phyloP scores from a whole-genome alignment of 192 early-diverging fungal species.

The Spizellomyces sp. region DNA sequence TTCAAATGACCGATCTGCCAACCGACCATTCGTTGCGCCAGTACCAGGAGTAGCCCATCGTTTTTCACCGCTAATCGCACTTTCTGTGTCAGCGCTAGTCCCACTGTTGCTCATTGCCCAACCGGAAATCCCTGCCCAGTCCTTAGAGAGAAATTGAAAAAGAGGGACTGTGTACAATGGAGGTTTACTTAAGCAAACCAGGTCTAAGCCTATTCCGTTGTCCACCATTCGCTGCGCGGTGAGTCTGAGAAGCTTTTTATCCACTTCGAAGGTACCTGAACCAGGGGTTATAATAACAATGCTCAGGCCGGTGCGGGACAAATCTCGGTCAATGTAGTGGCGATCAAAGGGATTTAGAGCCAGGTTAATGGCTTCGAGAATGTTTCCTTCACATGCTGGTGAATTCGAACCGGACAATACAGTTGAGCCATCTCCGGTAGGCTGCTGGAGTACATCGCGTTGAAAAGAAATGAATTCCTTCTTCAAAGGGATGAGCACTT shows the following conservation, averaged over 20 bases:
- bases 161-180: constrained; percentile 90
- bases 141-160: constrained; percentile 74
- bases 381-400: constrained; percentile 87
- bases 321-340: constrained; percentile 93
- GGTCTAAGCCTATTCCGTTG: constrained; percentile 86
- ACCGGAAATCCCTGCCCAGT: constrained; percentile 9
- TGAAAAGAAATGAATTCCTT: constrained; percentile 76
- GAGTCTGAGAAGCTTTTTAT: constrained; percentile 81
- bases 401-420: constrained; percentile 76
- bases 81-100: constrained; percentile 5
- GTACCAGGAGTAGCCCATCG: constrained; percentile 5
- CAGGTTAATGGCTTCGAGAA: constrained; percentile 94
- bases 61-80: constrained; percentile 7
- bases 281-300: constrained; percentile 90
- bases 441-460: constrained; percentile 63
- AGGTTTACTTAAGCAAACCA: constrained; percentile 85
- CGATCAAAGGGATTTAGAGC: constrained; percentile 94
- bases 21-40: not conserved
- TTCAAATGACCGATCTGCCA: constrained; percentile 8
- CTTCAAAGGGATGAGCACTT: constrained; percentile 63
- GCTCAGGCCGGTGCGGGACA: constrained; percentile 84
- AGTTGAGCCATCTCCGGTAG: constrained; percentile 46
- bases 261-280: constrained; percentile 85
- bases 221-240: constrained; percentile 95
- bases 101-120: constrained; percentile 9